A percentile compares a stretch with the other conserved stretches of the same genome.
These are phyloP conservation scores for Mortierella sp. DNA, from an alignment of 371 early-diverging fungal genomes.

Conservation along the genomic window DNA sequence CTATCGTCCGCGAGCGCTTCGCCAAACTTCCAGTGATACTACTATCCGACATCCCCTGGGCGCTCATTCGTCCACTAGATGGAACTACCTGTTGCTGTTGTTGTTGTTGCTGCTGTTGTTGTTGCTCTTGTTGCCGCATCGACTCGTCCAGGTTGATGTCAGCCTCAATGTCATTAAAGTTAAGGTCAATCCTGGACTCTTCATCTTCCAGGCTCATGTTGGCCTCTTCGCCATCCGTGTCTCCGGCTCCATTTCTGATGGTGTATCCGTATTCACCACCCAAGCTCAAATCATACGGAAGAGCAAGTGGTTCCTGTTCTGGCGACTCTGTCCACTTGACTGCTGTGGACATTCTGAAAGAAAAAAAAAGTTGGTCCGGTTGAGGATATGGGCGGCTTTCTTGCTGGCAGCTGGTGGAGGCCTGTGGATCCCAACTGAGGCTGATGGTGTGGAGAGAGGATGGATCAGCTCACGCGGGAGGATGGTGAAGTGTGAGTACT, in stretches of 20 bases:
- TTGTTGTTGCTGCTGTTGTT: background rate
- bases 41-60: slow-evolving; percentile 12
- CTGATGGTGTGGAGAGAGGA: background rate
- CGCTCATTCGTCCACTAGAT: slow-evolving; percentile 15
- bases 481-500: too few species aligned
- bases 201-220: slow-evolving; percentile 10
- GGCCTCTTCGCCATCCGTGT: slow-evolving; percentile 34
- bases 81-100: background rate
- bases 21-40: background rate
- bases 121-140: background rate
- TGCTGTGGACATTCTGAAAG: background rate
- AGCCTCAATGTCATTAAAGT: slow-evolving; percentile 47
- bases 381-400: background rate
- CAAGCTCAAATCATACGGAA: too few species aligned
- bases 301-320: slow-evolving; percentile 24
- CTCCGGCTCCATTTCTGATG: slow-evolving; percentile 17
- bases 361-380: background rate
- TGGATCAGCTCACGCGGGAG: background rate
- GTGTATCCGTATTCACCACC: too few species aligned
- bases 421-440: too few species aligned
- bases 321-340: slow-evolving; percentile 34
- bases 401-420: too few species aligned
- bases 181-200: slow-evolving; percentile 35
- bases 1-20: slow-evolving; percentile 17
- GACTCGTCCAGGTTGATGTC: slow-evolving; percentile 51